Evolutionary conservation across 2,329 filamentous ascomycete species (phyloP), one percentile per base, ranked within the genome.

Genomic region (Cyphellophora europaea): DNA sequence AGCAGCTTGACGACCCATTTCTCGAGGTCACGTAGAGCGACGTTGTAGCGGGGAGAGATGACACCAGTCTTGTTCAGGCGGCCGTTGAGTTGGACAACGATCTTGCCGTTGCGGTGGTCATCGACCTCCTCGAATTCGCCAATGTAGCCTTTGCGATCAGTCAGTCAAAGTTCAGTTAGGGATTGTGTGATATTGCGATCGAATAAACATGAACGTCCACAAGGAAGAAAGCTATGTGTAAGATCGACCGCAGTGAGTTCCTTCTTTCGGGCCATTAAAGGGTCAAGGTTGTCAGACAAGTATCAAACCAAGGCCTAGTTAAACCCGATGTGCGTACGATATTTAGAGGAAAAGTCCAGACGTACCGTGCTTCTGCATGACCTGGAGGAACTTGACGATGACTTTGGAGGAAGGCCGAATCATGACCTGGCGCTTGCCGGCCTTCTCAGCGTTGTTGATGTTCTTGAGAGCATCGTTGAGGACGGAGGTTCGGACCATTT

Each of bases 371-470:
- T 84, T 86, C 76, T 98, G 91, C 91, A 98, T 98, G 67, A 96
- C 89, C 64, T 77, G 77, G 63, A 98, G 77, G 81, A 96, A 98
- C 79, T 96, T 96, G 76, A 93, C 73, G 60, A 98, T 98, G 76
- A 98, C 91, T 84, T 98, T 98, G 69, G 91, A 96, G 67, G 78
- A 83, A 57, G 93, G 91, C 61, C 88, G 81, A 77, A 98, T 95
- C 67, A 98, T 63, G 64, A 96, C 91, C 75, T 98, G 91, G 63
- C 91, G 88, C 83, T 96, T 96, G 74, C 91, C 91, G 57, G 84
- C 76, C 83, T 98, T 96, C 80, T 98, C 93, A 77, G 91, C 91
- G 71, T 98, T 98, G 87, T 98, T 98, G 82, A 98, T 96, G 75
- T 79, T 76, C 69, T 94, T 94, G 61, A 95, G 83, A 65, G 85